Percentiles rank a stretch among this genome's conserved stretches.
phyloP scores from a whole-genome alignment of 1,139 yeast genomes.

The Pichia sp. region DNA sequence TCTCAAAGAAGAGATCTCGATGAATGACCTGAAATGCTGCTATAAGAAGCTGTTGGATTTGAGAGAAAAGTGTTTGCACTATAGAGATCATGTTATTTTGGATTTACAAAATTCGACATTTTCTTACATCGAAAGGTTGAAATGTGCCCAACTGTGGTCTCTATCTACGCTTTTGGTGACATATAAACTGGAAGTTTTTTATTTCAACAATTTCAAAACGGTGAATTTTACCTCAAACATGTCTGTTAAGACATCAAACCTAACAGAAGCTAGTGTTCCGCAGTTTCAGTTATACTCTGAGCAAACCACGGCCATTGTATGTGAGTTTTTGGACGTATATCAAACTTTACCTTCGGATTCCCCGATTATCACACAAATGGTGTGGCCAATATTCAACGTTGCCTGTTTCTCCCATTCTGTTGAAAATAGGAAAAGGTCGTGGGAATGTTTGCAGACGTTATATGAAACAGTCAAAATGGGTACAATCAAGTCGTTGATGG shows the following conservation, averaged over 20 bases:
- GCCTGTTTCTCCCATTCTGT: conserved; percentile 33
- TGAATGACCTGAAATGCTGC: neutral
- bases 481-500: conserved; percentile 33
- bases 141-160: conserved; percentile 50
- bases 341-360: conserved; percentile 34
- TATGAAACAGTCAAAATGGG: conserved; percentile 46
- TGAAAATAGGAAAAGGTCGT: conserved; percentile 26
- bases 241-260: neutral
- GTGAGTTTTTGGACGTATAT: conserved; percentile 40
- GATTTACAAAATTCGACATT: conserved; percentile 16
- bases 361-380: conserved; percentile 49
- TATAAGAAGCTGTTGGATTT: conserved; percentile 8
- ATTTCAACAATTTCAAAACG: conserved; percentile 1
- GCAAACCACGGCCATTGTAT: conserved; percentile 27
- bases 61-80: conserved; percentile 17
- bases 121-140: conserved; percentile 31
- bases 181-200: conserved; percentile 25
- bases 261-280: conserved; percentile 5
- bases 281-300: conserved; percentile 4
- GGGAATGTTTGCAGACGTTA: conserved; percentile 31
- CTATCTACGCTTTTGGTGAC: conserved; percentile 34
- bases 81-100: conserved; percentile 38
- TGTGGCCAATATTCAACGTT: conserved; percentile 47
- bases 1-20: neutral
- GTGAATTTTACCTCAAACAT: too few relatives aligned